These are phyloP conservation scores for Colletotrichum liriopes DNA, from an alignment of 2,329 filamentous ascomycete species.

Conservation along the genomic window DNA sequence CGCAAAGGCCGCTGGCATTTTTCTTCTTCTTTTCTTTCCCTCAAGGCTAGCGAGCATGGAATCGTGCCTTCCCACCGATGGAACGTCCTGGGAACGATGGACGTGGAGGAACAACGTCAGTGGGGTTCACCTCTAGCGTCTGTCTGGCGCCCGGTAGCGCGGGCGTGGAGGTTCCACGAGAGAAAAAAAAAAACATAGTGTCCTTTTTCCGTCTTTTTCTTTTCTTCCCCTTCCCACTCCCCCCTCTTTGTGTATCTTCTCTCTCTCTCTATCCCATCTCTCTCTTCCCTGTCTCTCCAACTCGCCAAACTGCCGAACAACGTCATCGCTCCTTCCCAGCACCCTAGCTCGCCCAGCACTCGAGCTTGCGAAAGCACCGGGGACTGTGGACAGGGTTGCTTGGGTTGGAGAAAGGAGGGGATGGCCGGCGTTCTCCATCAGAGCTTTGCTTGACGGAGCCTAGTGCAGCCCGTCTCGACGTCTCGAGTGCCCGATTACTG, in stretches of 20 bases:
- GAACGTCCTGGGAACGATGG: not conserved
- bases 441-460: conserved; percentile 26
- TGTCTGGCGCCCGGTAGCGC: not conserved
- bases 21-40: not conserved
- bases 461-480: conserved; percentile 24
- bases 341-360: too few relatives aligned
- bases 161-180: not conserved
- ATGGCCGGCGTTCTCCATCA: not conserved
- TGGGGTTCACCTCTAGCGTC: conserved; percentile 20
- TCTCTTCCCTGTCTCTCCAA: not conserved
- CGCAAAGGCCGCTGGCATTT: not conserved
- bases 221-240: not conserved
- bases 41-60: conserved; percentile 4
- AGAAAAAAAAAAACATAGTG: not conserved
- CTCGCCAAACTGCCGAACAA: not conserved
- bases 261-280: not conserved
- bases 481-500: conserved; percentile 34
- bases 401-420: not conserved
- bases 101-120: conserved; percentile 32
- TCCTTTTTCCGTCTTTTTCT: not conserved
- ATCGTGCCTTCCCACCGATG: conserved; percentile 6
- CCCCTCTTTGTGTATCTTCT: too few relatives aligned
- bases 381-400: not conserved
- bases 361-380: not conserved
- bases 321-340: conserved; percentile 11